phyloP scores from a whole-genome alignment of 805 yeast species.

The Teunomyces gatunensis region DNA sequence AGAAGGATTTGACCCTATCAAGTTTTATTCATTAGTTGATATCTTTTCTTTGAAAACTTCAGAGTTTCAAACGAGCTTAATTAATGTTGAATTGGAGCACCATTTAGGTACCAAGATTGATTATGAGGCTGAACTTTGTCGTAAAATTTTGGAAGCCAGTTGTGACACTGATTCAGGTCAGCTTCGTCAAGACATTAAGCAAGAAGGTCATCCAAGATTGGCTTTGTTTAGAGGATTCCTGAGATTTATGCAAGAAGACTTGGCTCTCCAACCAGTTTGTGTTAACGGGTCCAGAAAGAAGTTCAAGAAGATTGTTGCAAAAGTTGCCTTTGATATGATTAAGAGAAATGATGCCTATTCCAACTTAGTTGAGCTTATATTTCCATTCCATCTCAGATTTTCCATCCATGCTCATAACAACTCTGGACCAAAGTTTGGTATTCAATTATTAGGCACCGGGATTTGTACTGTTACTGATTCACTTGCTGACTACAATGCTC shows the following conservation, averaged over 20 bases:
- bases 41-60: constrained; percentile 25
- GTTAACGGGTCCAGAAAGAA: constrained; percentile 41
- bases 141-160: constrained; percentile 33
- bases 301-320: constrained; percentile 49
- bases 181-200: constrained; percentile 31
- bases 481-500: constrained; percentile 39
- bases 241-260: constrained; percentile 59
- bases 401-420: constrained; percentile 63
- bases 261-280: constrained; percentile 41
- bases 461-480: constrained; percentile 47
- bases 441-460: constrained; percentile 41
- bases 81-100: constrained; percentile 27
- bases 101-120: constrained; percentile 33
- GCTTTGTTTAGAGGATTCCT: constrained; percentile 56
- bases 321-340: constrained; percentile 63
- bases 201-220: constrained; percentile 49
- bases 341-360: constrained; percentile 65
- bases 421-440: constrained; percentile 59
- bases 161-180: constrained; percentile 40
- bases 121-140: constrained; percentile 30
- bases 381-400: constrained; percentile 58
- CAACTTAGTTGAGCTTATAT: constrained; percentile 55
- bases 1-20: constrained; percentile 23
- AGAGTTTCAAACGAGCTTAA: constrained; percentile 11
- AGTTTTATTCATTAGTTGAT: constrained; percentile 35